phyloP scores from a whole-genome alignment of 306 rosid genomes.

The Quercus parvula region DNA sequence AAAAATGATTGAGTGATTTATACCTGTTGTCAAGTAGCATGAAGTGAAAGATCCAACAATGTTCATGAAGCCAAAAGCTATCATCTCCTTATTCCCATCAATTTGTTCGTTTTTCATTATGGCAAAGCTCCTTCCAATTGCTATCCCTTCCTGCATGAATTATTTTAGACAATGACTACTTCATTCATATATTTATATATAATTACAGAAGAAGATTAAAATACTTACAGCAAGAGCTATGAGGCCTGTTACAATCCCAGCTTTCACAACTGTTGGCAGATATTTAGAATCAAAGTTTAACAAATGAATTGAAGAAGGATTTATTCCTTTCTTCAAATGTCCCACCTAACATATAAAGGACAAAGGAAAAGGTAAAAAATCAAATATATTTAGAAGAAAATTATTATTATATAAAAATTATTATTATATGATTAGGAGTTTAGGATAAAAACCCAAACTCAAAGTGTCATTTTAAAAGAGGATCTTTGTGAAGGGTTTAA shows the following conservation, averaged over 20 bases:
- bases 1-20: not conserved
- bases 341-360: constrained; percentile 56
- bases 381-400: not conserved
- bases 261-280: constrained; percentile 37
- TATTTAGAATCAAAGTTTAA: constrained; percentile 53
- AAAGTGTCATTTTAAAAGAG: no score
- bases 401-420: no score
- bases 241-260: constrained; percentile 58
- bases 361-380: not conserved
- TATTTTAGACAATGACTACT: not conserved
- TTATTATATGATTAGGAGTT: no score
- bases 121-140: constrained; percentile 89
- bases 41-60: constrained; percentile 74
- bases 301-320: constrained; percentile 49
- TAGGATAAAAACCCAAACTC: no score
- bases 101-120: constrained; percentile 57
- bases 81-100: constrained; percentile 94
- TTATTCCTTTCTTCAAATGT: constrained; percentile 66
- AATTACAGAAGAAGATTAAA: not conserved
- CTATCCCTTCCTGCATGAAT: constrained; percentile 80
- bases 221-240: constrained; percentile 74
- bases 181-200: no score
- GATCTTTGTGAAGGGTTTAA: no score
- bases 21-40: constrained; percentile 93
- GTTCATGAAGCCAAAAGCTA: constrained; percentile 91